These are phyloP conservation scores for Boletus barrowsii DNA, from an alignment of 768 basidiomycete genomes.

Conservation along the genomic window DNA sequence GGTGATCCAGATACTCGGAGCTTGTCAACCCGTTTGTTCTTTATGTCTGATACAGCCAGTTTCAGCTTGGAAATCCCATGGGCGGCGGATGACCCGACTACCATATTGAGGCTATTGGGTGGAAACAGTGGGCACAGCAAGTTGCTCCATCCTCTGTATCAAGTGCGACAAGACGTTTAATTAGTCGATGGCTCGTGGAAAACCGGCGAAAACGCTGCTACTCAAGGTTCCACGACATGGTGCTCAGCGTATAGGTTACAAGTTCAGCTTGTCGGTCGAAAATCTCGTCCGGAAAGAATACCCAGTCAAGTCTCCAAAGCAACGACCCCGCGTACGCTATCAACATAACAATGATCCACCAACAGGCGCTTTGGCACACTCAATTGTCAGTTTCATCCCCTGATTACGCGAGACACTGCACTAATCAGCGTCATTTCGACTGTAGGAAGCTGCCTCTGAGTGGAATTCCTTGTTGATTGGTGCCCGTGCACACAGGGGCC, in stretches of 20 bases:
- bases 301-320: constrained; percentile 47
- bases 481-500: constrained; percentile 77
- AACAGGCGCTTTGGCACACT: constrained; percentile 46
- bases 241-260: constrained; percentile 66
- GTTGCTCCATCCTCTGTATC: neutral
- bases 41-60: too few relatives aligned
- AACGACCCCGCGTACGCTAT: constrained; percentile 32
- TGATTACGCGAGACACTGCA: neutral
- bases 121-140: neutral
- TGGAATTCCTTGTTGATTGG: constrained; percentile 82
- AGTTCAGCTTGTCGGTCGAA: constrained; percentile 59
- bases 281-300: constrained; percentile 48
- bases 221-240: constrained; percentile 73
- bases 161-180: neutral
- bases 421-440: neutral
- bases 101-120: constrained; percentile 10
- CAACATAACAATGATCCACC: constrained; percentile 59
- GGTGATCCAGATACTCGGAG: neutral
- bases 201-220: constrained; percentile 54
- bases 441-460: constrained; percentile 72
- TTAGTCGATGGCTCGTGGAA: constrained; percentile 35
- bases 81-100: neutral
- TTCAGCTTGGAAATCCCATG: too few relatives aligned
- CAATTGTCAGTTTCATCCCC: constrained; percentile 51
- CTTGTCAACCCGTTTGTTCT: too few relatives aligned